Evolutionary conservation across 179 eudicot genomes (phyloP), one percentile per base, ranked within the genome.

Genomic region (Camellia oleifera): DNA sequence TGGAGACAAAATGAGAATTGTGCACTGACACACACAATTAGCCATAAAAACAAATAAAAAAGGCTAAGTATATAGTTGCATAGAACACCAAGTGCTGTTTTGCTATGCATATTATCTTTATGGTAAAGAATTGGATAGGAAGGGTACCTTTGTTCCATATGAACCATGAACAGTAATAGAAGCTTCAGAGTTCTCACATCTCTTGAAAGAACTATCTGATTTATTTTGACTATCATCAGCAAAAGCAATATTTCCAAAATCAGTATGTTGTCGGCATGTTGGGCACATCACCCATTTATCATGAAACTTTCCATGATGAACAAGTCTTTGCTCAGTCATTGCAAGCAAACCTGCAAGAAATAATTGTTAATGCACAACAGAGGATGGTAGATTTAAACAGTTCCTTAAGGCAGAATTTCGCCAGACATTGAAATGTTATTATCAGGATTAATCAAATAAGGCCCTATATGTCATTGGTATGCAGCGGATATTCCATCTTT

Each of bases 121-220:
- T 6, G 20, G 26, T 62, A 48, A 0, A 65, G 15, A 52, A 44
- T 54, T 53, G 26, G 56, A 42, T 12, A 60, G 44, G 56, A 58
- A 57, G 60, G 48, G 23, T 84, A 95, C 99, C 99, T 95, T 95
- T 73, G 99, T 95, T 77, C 99, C 93, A 82, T 95, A 95, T 53
- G 99, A 95, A 81, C 99, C 99, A 81, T 87, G 89, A 79, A 94
- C 97, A 84, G 78, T 81, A 44, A 94, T 82, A 74, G 87, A 91
- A 77, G 88, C 87, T 83, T 94, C 98, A 53, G 87, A 77, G 69
- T 78, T 84, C 77, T 83, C 86, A 70, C 46, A 60, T 46, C 69
- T 81, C 67, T 71, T 77, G 67, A 72, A 73, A 26, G 82, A 72
- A 60, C 74, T 68, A 13, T 71, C 53, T 44, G 87, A 81, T 20